Evolutionary conservation across 371 early-diverging fungal genomes (phyloP), one percentile per base, ranked within the genome.

Genomic region (Nematocida ironsii): DNA sequence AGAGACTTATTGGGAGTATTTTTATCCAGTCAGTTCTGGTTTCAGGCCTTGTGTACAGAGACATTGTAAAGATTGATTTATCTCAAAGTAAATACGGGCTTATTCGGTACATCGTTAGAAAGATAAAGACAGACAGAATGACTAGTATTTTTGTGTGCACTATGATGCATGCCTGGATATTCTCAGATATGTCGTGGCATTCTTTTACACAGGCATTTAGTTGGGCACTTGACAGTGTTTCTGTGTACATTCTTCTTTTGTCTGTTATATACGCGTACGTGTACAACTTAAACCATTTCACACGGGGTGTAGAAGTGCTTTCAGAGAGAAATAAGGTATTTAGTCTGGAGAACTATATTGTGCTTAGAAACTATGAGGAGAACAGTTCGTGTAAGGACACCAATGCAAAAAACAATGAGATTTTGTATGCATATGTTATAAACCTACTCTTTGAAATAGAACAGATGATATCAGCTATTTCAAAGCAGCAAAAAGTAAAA

Each of bases 241-340:
- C 54, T 11, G 52, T 33, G 20, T 67, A 62, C 23, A 27, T 25
- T 11, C 39, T 68, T 11, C 64, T 66, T 7, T 42, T 9, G 13
- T 5, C 40, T 13, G 54, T 69, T 16, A 16, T 69, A 4, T 55
- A 75, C 44, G 16, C 45, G 0, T 62, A 75, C 70, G n/a, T 75
- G 1, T 75, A 68, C 69, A 75, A 75, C 50, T 23, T 75, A 18
- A 75, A 67, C n/a, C 52, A 75, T 33, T 75, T 75, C 33, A 27
- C 69, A 7, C 44, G 33, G 27, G 25, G 25, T 18, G 27, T 73
- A 9, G 7, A 9, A 18, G 25, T 60, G 4, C 44, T 73, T 13
- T 45, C 62, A 9, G 20, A 62, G 33, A 42, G 45, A 33, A 73
- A 73, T 40, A 25, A 20, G 16, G n/a, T 9, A 16, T 23, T 16